A percentile compares a stretch with the other conserved stretches of the same genome.
Conservation (phyloP, 352 stramenopile species). For the Phytopythium litorale region DNA sequence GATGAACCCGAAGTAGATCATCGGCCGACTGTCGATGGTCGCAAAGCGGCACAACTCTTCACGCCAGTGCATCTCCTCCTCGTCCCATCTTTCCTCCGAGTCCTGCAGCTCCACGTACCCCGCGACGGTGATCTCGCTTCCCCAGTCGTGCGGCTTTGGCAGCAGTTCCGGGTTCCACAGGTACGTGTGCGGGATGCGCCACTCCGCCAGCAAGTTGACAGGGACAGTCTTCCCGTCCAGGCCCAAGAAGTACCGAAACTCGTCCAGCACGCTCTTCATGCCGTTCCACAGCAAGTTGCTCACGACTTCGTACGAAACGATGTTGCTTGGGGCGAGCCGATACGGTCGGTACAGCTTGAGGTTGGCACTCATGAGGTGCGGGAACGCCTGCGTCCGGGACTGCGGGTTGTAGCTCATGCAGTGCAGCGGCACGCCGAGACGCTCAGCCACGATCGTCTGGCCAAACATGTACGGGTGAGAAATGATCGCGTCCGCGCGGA, state of each 20-base stretch:
- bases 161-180: slow-evolving; percentile 35
- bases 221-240: slow-evolving; percentile 23
- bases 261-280: slow-evolving; percentile 27
- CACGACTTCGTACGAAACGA: slow-evolving; percentile 36
- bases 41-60: slow-evolving; percentile 33
- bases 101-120: slow-evolving; percentile 34
- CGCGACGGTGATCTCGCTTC: slow-evolving; percentile 30
- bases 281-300: slow-evolving; percentile 31
- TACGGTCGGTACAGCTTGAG: slow-evolving; percentile 46
- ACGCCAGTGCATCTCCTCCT: slow-evolving; percentile 20
- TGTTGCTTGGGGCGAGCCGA: slow-evolving; percentile 30
- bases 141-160: slow-evolving; percentile 36
- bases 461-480: slow-evolving; percentile 37
- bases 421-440: slow-evolving; percentile 41
- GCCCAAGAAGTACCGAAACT: slow-evolving; percentile 37
- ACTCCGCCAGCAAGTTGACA: slow-evolving; percentile 29
- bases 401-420: slow-evolving; percentile 31
- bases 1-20: slow-evolving; percentile 41
- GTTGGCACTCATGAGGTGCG: slow-evolving; percentile 33
- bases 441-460: slow-evolving; percentile 33
- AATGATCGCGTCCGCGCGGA: slow-evolving; percentile 40
- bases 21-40: slow-evolving; percentile 17
- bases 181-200: slow-evolving; percentile 41
- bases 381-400: slow-evolving; percentile 38
- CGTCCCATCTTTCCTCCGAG: slow-evolving; percentile 13